Base-by-base conservation (phyloP, 345 rosid species). In the Passiflora organensis region DNA sequence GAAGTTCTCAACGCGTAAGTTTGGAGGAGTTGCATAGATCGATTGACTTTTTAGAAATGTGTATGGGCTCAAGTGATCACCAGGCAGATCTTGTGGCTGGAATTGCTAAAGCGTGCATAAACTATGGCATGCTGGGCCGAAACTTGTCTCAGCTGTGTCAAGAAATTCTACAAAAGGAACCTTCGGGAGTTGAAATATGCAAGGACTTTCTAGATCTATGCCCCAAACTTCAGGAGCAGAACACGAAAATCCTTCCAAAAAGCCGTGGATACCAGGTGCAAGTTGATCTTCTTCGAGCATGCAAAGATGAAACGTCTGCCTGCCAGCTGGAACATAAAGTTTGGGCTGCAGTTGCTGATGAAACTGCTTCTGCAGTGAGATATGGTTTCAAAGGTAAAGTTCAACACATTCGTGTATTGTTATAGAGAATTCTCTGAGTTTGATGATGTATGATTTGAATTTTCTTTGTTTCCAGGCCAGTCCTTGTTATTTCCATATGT, bases 11-110 rank as follows among this genome's bases (percentile, higher is more conserved):
- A 15, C 95, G 89, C 58, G 79, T 89, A 60, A 93, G 99, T 78
- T 82, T 93, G 80, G 99, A 93, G 70, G 99, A 93, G 73, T 69
- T 93, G 76, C 99, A 89, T 53, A 78, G 94, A 51, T 82, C 96
- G 43, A 93, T 93, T 48, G 83, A 89, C 77, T 93, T 89, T 68
- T 70, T 76, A 36, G 79, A 86, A 83, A 82, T 93, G 86, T 89
- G 91, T 64, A 76, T 41, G 48, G 87, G 89, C 43, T 93, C 91
- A 13, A 84, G 86, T 70, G 79, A 81, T 73, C 96, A 93, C 71
- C 94, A 89, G 75, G 86, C 94, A 54, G 90, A 89, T 67, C 94
- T 93, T 59, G 96, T 96, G 18, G 85, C 96, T 60, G 96, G 94
- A 73, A 86, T 93, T 36, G 95, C 94, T 51, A 76, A 79, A 63